Evolutionary conservation across 805 yeast species (phyloP).

Genomic region (Wickerhamomyces chambardii): DNA sequence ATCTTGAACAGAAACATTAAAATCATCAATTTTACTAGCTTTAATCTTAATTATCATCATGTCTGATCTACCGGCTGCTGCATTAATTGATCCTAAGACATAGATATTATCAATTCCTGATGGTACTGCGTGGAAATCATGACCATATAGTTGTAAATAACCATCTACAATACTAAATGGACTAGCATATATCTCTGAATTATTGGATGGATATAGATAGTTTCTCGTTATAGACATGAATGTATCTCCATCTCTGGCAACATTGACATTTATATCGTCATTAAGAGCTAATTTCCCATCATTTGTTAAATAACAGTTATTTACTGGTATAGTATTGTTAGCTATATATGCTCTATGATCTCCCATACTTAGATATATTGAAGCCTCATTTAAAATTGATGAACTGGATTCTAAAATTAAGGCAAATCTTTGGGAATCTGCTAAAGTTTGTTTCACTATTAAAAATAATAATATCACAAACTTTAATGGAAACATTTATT

Average conservation of each 20-base stretch:
- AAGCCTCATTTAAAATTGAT: not conserved
- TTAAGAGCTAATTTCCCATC: not conserved
- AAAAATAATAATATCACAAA: too few species aligned
- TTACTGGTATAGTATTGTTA: not conserved
- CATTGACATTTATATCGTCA: not conserved
- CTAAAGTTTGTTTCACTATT: not conserved
- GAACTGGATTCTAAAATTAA: not conserved
- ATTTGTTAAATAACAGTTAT: not conserved
- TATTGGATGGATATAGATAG: not conserved
- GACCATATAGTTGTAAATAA: slow-evolving; percentile 1
- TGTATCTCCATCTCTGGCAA: not conserved
- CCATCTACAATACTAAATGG: slow-evolving; percentile 2
- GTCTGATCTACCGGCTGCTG: slow-evolving; percentile 1
- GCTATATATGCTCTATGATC: not conserved
- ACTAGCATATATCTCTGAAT: not conserved
- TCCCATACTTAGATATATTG: too few species aligned
- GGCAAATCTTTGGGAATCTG: not conserved
- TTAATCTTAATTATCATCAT: not conserved
- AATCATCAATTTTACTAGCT: not conserved
- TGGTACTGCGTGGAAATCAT: slow-evolving; percentile 3
- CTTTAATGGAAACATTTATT: too few species aligned
- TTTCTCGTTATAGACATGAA: not conserved
- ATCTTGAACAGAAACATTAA: not conserved
- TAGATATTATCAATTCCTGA: slow-evolving; percentile 1
- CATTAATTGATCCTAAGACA: slow-evolving; percentile 3